Evolutionary conservation across 148 eudicot genomes (phyloP), one percentile per base, ranked within the genome.

Genomic region (Camellia japonica): DNA sequence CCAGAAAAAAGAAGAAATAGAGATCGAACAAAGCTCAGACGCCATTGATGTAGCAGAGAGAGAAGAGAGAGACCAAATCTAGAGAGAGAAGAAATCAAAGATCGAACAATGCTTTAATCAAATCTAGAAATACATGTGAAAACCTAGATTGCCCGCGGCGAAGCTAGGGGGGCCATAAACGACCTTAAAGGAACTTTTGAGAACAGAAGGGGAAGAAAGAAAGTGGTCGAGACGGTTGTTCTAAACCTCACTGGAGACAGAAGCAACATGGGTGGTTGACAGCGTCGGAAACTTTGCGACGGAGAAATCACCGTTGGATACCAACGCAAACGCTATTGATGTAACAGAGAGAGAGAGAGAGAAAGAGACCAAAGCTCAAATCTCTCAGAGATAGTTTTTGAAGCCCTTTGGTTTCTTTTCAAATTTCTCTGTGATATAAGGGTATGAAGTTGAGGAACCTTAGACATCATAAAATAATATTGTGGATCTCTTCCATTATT

Each of bases 121-220:
- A 30, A 30, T 30, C 38, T 30, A 84, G 38, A 1, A 1, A 30
- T 30, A 1, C 38, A 30, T 1, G 38, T 30, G 38, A 30, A 30
- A 30, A 30, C 38, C 38, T 30, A 1, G 38, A 30, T 30, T 30
- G 38, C 38, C 38, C 1, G 38, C 38, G 38, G 1, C 73, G 10
- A 86, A 86, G 67, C 84, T 86, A 0, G 83, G 4, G 86, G 82
- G 38, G 38, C 86, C 88, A 20, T 83, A 84, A 46, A 86, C 78
- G 76, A 83, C 67, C 0, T 51, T 58, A 52, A 83, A 83, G 52
- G 86, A 56, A 7, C 20, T 56, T 58, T 59, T 80, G 74, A 86
- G 84, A 6, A 86, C 88, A 3, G 85, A 83, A 42, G 86, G 88
- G 13, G 80, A 80, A 44, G 86, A 84, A 20, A 86, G 86, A 5